Evolutionary conservation across 805 yeast genomes (phyloP).

Genomic region (Saturnispora serradocipensis): DNA sequence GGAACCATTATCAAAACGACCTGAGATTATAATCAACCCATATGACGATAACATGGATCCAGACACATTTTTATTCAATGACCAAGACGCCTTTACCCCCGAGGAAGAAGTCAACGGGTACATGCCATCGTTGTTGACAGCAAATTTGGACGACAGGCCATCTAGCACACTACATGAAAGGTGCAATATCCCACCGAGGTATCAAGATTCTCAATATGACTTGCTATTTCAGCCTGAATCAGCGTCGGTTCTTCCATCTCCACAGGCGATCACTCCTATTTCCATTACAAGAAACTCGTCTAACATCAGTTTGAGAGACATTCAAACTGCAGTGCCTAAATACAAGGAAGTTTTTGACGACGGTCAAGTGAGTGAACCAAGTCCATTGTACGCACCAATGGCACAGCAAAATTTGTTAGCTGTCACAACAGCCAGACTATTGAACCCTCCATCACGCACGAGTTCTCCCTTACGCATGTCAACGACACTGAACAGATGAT

Average conservation of each 20-base stretch:
- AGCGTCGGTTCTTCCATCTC: background rate
- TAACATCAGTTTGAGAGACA: background rate
- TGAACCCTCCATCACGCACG: background rate
- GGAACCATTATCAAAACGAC: background rate
- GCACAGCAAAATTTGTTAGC: background rate
- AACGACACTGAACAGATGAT: background rate
- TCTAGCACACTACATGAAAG: background rate
- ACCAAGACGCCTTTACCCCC: background rate
- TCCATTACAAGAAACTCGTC: background rate
- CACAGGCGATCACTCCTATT: background rate
- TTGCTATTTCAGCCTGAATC: slow-evolving; percentile 14
- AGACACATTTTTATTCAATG: slow-evolving; percentile 11
- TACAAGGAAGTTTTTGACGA: slow-evolving; percentile 23
- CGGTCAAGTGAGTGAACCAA: slow-evolving; percentile 20
- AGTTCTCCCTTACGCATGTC: background rate
- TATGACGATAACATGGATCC: slow-evolving; percentile 5
- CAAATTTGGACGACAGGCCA: background rate
- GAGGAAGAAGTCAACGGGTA: background rate
- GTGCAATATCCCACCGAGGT: slow-evolving; percentile 17
- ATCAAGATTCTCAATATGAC: slow-evolving; percentile 18
- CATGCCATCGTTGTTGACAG: background rate
- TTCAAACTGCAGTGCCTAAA: slow-evolving; percentile 17
- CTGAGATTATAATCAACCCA: slow-evolving; percentile 7
- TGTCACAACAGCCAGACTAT: background rate
- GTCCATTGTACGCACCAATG: slow-evolving; percentile 18